Base-by-base conservation (phyloP, 768 basidiomycete genomes). In the Amyloporia xantha region DNA sequence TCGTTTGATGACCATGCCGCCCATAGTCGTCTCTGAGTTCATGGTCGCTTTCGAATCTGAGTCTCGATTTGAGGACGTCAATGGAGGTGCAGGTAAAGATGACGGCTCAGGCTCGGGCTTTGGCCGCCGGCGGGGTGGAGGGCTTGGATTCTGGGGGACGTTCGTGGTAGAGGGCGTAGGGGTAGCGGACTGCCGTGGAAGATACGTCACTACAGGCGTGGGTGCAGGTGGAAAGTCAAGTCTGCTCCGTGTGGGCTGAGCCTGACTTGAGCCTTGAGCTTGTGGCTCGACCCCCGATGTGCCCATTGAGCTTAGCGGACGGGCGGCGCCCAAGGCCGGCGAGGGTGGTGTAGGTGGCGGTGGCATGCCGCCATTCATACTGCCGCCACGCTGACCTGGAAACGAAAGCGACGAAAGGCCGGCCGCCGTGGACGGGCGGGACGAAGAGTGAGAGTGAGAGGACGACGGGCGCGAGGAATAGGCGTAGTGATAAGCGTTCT, bases 31-130 rank as follows among this genome's bases (percentile, higher is more conserved):
- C n/a, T n/a, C n/a, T n/a, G n/a, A n/a, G n/a, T n/a, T n/a, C n/a
- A n/a, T n/a, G n/a, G n/a, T n/a, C n/a, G n/a, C n/a, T n/a, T n/a
- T n/a, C n/a, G n/a, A n/a, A n/a, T n/a, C n/a, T n/a, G n/a, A n/a
- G n/a, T n/a, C n/a, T n/a, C n/a, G n/a, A n/a, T n/a, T n/a, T n/a
- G n/a, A n/a, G n/a, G n/a, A n/a, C n/a, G n/a, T n/a, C n/a, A n/a
- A n/a, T n/a, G n/a, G n/a, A n/a, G n/a, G n/a, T n/a, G n/a, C n/a
- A n/a, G n/a, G n/a, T n/a, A n/a, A n/a, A n/a, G 52, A 50, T 17
- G 53, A 48, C 47, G 44, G 27, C 48, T 49, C 33, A 52, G 51
- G 24, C 42, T 40, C 28, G 44, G 48, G 50, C 50, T 48, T 48
- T 5, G 40, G 40, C n/a, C n/a, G n/a, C n/a, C n/a, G n/a, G n/a